Evolutionary conservation across 352 stramenopile species (phyloP).

Genomic region (Globisporangium paddicum): DNA sequence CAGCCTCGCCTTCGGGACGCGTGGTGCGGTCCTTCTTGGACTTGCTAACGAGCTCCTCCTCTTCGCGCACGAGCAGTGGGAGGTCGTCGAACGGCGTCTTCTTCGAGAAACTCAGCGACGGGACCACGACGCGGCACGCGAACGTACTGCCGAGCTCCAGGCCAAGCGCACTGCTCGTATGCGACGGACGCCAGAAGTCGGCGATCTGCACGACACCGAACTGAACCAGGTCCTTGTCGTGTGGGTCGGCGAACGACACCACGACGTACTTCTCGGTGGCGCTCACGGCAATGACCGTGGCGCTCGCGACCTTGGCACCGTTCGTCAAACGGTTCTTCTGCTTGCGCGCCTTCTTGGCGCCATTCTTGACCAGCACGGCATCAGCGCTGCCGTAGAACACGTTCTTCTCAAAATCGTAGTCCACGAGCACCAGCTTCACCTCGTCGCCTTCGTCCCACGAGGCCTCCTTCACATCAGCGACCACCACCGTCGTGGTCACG

Average conservation of each 20-base stretch:
- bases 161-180: constrained; percentile 39
- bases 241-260: constrained; percentile 49
- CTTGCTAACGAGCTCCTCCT: constrained; percentile 43
- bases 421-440: constrained; percentile 73
- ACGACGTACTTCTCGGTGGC: constrained; percentile 59
- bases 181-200: constrained; percentile 75
- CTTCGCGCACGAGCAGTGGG: constrained; percentile 51
- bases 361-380: constrained; percentile 42
- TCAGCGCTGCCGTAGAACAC: constrained; percentile 65
- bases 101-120: constrained; percentile 32
- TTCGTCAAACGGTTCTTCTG: constrained; percentile 43
- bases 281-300: constrained; percentile 49
- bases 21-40: constrained; percentile 19
- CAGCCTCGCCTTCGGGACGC: constrained; percentile 26
- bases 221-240: constrained; percentile 21
- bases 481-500: constrained; percentile 61
- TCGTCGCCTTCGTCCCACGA: constrained; percentile 54
- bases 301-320: constrained; percentile 34
- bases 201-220: constrained; percentile 67
- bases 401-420: constrained; percentile 86
- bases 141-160: constrained; percentile 45
- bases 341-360: constrained; percentile 68
- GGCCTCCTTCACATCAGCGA: constrained; percentile 32
- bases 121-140: constrained; percentile 37
- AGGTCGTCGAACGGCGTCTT: constrained; percentile 77